Percentiles rank a stretch among this genome's conserved stretches.
phyloP scores from a whole-genome alignment of 768 basidiomycete genomes.

The Xerocomellus dryophilus region DNA sequence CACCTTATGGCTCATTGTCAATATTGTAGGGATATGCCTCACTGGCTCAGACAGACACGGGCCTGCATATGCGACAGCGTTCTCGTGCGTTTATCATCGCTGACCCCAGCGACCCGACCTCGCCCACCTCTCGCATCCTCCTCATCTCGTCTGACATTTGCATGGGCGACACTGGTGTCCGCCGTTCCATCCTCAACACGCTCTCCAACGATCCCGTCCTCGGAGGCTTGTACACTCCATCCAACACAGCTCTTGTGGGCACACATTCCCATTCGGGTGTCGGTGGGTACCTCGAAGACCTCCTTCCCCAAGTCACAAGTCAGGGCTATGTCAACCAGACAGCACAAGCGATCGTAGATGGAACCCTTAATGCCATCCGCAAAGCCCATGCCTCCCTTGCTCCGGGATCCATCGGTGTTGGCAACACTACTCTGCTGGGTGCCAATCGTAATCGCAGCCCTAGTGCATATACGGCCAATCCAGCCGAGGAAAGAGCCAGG shows the following conservation, averaged over 20 bases:
- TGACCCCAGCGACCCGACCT: conserved; percentile 33
- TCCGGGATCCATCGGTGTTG: conserved; percentile 57
- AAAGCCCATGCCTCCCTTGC: conserved; percentile 62
- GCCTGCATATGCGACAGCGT: conserved; percentile 76
- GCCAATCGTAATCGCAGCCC: conserved; percentile 77
- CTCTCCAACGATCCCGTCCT: conserved; percentile 48
- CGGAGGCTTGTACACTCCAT: conserved; percentile 61
- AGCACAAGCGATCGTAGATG: conserved; percentile 67
- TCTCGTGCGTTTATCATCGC: conserved; percentile 76
- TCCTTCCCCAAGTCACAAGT: conserved; percentile 73
- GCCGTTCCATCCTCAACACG: conserved; percentile 60
- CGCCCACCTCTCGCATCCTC: conserved; percentile 56
- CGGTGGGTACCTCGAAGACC: conserved; percentile 74
- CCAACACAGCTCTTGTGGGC: conserved; percentile 72
- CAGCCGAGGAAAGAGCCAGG: conserved; percentile 59
- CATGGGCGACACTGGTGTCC: conserved; percentile 77
- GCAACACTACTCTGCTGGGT: conserved; percentile 65
- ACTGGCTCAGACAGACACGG: conserved; percentile 63
- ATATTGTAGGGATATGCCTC: conserved; percentile 60
- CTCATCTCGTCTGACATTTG: conserved; percentile 83
- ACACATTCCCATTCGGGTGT: conserved; percentile 78
- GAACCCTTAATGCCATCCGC: conserved; percentile 65
- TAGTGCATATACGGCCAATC: conserved; percentile 74
- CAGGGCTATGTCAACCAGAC: conserved; percentile 71
- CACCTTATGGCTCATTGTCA: neutral